phyloP scores from a whole-genome alignment of 2,329 filamentous ascomycete species.

The Zelopaecilomyces penicillatus region DNA sequence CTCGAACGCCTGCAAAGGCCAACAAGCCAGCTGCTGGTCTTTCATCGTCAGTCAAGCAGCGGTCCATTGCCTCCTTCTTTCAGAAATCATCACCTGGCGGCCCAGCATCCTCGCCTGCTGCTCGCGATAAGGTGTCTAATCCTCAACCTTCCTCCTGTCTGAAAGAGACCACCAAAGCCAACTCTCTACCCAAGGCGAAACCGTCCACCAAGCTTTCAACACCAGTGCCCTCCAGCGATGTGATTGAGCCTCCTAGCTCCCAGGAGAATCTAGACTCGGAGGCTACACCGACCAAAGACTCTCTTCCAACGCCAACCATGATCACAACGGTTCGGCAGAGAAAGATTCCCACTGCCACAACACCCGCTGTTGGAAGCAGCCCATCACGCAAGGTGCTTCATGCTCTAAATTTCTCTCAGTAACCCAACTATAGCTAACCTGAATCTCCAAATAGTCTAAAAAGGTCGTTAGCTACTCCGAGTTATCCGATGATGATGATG shows the following conservation, averaged over 20 bases:
- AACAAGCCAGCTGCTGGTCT: constrained; percentile 18
- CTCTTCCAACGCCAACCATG: not conserved
- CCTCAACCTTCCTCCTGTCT: constrained; percentile 26
- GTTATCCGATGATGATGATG: constrained; percentile 62
- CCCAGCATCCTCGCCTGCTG: constrained; percentile 22
- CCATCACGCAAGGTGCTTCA: constrained; percentile 66
- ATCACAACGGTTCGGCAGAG: not conserved
- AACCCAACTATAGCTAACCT: no score
- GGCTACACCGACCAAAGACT: not conserved
- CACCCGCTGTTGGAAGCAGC: constrained; percentile 49
- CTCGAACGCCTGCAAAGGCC: constrained; percentile 27
- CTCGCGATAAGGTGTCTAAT: constrained; percentile 23
- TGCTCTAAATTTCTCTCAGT: no score
- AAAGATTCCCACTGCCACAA: constrained; percentile 21
- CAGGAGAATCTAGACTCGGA: constrained; percentile 52
- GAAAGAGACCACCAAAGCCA: constrained; percentile 34
- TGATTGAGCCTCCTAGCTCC: constrained; percentile 56
- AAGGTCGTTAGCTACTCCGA: constrained; percentile 73
- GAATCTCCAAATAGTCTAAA: constrained; percentile 31
- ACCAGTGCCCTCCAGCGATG: constrained; percentile 75
- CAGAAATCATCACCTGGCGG: constrained; percentile 30
- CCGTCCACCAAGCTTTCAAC: constrained; percentile 45
- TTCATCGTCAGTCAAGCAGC: constrained; percentile 30
- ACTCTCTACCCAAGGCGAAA: constrained; percentile 34
- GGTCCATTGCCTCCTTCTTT: constrained; percentile 37